phyloP scores from a whole-genome alignment of 805 yeast species.

The Yarrowia yakushimensis region DNA sequence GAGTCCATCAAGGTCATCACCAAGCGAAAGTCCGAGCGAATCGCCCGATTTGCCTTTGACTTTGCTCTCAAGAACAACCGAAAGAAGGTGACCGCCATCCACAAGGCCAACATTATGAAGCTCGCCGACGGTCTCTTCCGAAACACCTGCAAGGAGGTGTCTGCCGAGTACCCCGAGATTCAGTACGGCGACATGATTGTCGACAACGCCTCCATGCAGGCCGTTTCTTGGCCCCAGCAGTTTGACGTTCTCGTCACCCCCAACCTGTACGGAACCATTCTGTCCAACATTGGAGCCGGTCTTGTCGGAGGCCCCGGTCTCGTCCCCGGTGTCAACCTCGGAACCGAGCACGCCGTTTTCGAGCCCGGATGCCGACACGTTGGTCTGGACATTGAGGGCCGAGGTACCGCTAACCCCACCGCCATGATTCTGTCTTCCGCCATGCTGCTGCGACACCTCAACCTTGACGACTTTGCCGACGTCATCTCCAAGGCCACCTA shows the following conservation, averaged over 20 bases:
- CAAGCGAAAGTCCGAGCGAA: slow-evolving; percentile 90
- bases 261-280: slow-evolving; percentile 94
- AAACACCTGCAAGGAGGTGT: slow-evolving; percentile 83
- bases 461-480: slow-evolving; percentile 79
- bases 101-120: slow-evolving; percentile 99
- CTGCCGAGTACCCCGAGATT: slow-evolving; percentile 78
- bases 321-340: slow-evolving; percentile 97
- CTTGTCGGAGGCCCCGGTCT: slow-evolving; percentile 97
- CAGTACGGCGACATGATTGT: slow-evolving; percentile 90
- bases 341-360: slow-evolving; percentile 95
- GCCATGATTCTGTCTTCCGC: slow-evolving; percentile 92
- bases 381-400: slow-evolving; percentile 92
- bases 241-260: slow-evolving; percentile 98
- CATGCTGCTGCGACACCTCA: slow-evolving; percentile 92
- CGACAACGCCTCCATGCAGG: slow-evolving; percentile 99
- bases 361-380: slow-evolving; percentile 99
- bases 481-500: slow-evolving; percentile 85
- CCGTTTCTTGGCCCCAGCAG: slow-evolving; percentile 96
- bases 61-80: slow-evolving; percentile 91
- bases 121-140: slow-evolving; percentile 97
- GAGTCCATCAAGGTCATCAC: slow-evolving; percentile 95
- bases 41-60: slow-evolving; percentile 95
- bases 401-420: slow-evolving; percentile 95
- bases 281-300: slow-evolving; percentile 98
- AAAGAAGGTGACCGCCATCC: slow-evolving; percentile 91